These are phyloP conservation scores for Hypoxylon sp. DNA, from an alignment of 2,329 filamentous ascomycete genomes.

Conservation along the genomic window DNA sequence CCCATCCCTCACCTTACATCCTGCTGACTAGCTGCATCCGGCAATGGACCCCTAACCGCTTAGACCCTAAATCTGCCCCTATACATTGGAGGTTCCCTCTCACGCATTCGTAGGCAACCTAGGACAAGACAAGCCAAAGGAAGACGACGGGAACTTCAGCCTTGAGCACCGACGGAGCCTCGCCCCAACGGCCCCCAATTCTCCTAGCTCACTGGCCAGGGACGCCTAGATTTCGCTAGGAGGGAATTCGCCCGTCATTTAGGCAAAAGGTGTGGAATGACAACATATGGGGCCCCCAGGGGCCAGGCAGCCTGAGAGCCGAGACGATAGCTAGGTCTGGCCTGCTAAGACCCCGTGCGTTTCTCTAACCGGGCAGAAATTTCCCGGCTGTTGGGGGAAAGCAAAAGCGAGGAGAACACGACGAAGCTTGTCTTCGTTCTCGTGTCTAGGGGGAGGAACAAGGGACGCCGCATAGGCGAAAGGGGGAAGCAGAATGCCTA, in stretches of 20 bases:
- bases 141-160: conserved; percentile 30
- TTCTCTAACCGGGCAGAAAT: conserved; percentile 36
- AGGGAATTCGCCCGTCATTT: conserved; percentile 45
- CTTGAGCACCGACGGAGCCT: conserved; percentile 36
- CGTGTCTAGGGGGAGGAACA: conserved; percentile 19
- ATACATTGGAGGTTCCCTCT: conserved; percentile 22
- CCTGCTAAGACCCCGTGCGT: conserved; percentile 30
- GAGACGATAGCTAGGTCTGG: conserved; percentile 35
- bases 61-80: conserved; percentile 26
- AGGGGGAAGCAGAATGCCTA: conserved; percentile 23
- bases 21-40: conserved; percentile 30
- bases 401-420: conserved; percentile 10
- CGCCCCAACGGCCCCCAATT: conserved; percentile 22
- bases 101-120: conserved; percentile 1
- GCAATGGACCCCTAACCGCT: conserved; percentile 36
- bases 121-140: conserved; percentile 4
- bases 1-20: conserved; percentile 23
- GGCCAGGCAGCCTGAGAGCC: conserved; percentile 37
- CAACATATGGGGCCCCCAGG: conserved; percentile 37
- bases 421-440: conserved; percentile 20
- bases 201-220: conserved; percentile 19
- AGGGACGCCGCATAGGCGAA: conserved; percentile 32
- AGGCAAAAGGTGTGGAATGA: conserved; percentile 47
- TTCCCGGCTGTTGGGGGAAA: conserved; percentile 35
- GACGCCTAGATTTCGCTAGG: conserved; percentile 41